Evolutionary conservation across 768 basidiomycete genomes (phyloP), one percentile per base, ranked within the genome.

Genomic region (Suillus ampliporus): DNA sequence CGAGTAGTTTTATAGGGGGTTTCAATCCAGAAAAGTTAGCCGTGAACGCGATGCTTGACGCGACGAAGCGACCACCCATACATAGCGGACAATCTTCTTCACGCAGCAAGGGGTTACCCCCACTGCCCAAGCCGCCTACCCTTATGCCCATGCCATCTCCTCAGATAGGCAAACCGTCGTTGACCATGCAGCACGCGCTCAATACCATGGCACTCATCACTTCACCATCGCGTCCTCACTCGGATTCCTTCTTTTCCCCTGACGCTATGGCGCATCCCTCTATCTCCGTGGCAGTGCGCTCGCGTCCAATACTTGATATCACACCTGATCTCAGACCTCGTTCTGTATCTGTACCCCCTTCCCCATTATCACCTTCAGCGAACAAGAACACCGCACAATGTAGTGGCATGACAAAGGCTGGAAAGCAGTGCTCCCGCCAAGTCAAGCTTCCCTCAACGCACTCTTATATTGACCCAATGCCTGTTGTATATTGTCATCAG

Each of bases 371-470:
- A 23, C 68, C 71, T 44, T 65, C 69, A 60, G 38, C 67, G 17
- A 64, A 62, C 40, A 71, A 35, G 34, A 60, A 57, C 44, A 68
- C 63, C 6, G 34, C 51, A n/a, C 90, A 86, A 68, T 94, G 92
- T 69, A 79, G 79, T 62, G 89, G 85, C 5, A 76, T 82, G 41
- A 93, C 90, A n/a, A 86, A 86, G 69, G 77, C 83, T 15, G 88
- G 85, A 11, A 84, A 82, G 65, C 84, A 76, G 40, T 94, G 92
- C 67, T 80, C 77, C 43, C 84, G 89, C 60, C 79, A 75, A 63
- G 83, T 91, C 41, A 89, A 86, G 66, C 67, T 78, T 14, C 77
- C 79, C 26, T 64, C 66, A 43, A 69, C 66, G 10, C 70, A 74
- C 63, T 59, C 63, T 15, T 47, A 26, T 62, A 53, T 75, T 26